Conservation (phyloP, 2,329 filamentous ascomycete species). For the Arthrobotrys pseudoclavata region DNA sequence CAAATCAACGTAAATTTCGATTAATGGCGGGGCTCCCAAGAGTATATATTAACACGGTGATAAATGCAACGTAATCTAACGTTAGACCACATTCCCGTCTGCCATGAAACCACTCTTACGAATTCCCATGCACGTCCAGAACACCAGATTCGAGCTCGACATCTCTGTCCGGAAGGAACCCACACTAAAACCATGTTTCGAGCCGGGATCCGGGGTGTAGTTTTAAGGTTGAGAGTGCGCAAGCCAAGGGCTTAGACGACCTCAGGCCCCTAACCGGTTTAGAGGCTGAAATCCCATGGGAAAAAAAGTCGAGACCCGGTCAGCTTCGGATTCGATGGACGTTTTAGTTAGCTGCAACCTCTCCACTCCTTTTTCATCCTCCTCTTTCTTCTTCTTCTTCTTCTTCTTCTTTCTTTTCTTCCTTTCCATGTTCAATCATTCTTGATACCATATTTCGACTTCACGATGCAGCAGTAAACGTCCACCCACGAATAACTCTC, state of each 20-base stretch:
- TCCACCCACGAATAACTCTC: background rate
- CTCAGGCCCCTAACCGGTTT: constrained; percentile 13
- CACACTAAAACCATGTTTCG: background rate
- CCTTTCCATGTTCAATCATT: background rate
- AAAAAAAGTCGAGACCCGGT: constrained; percentile 30
- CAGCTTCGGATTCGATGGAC: constrained; percentile 22
- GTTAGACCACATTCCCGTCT: too few relatives aligned
- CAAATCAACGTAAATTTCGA: too few relatives aligned
- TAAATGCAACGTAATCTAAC: too few relatives aligned
- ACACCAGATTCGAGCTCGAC: background rate
- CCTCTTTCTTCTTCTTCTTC: background rate
- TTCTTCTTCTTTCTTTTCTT: background rate
- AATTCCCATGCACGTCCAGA: background rate
- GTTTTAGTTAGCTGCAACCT: background rate
- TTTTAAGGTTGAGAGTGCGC: constrained; percentile 46
- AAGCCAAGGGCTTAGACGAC: constrained; percentile 50
- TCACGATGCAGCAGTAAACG: constrained; percentile 12
- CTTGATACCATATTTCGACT: background rate
- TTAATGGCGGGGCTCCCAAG: too few relatives aligned
- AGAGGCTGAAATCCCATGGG: constrained; percentile 31
- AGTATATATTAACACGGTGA: too few relatives aligned
- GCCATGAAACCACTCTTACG: background rate
- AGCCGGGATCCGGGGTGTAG: constrained; percentile 26
- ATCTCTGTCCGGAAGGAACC: background rate
- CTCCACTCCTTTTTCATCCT: constrained; percentile 15